Conservation (phyloP, 2,329 filamentous ascomycete species). For the Claviceps sp. region DNA sequence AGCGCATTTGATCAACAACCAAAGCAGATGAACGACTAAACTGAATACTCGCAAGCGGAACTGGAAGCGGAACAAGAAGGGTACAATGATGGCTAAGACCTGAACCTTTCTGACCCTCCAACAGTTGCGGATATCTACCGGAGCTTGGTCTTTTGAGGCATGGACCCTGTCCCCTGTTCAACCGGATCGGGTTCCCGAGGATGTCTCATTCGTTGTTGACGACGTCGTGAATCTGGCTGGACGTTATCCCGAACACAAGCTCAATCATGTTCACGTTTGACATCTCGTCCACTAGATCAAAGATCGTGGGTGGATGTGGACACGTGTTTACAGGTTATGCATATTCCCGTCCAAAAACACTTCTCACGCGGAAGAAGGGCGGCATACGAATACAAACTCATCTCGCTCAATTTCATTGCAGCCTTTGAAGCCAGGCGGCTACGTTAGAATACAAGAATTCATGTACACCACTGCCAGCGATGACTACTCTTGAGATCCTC, state of each 20-base stretch:
- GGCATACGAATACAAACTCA: background rate
- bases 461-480: slow-evolving; percentile 28
- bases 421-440: slow-evolving; percentile 38
- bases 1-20: too few species aligned
- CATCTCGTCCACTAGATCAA: slow-evolving; percentile 32
- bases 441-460: slow-evolving; percentile 36
- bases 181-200: slow-evolving; percentile 35
- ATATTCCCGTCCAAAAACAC: background rate
- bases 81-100: background rate
- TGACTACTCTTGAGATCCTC: slow-evolving; percentile 30
- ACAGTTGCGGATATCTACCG: slow-evolving; percentile 35
- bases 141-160: slow-evolving; percentile 27
- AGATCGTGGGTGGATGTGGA: slow-evolving; percentile 27
- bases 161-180: slow-evolving; percentile 40
- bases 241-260: slow-evolving; percentile 28
- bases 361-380: background rate
- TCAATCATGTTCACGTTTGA: slow-evolving; percentile 37
- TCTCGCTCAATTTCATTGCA: slow-evolving; percentile 7
- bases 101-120: background rate
- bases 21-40: too few species aligned
- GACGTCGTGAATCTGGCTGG: slow-evolving; percentile 39
- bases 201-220: slow-evolving; percentile 36
- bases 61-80: background rate
- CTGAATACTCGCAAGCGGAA: too few species aligned
- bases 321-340: slow-evolving; percentile 30